Percentiles rank a stretch among this genome's conserved stretches.
Evolutionary conservation across 2,329 filamentous ascomycete species (phyloP).

Genomic region (Cercospora nicotianae): DNA sequence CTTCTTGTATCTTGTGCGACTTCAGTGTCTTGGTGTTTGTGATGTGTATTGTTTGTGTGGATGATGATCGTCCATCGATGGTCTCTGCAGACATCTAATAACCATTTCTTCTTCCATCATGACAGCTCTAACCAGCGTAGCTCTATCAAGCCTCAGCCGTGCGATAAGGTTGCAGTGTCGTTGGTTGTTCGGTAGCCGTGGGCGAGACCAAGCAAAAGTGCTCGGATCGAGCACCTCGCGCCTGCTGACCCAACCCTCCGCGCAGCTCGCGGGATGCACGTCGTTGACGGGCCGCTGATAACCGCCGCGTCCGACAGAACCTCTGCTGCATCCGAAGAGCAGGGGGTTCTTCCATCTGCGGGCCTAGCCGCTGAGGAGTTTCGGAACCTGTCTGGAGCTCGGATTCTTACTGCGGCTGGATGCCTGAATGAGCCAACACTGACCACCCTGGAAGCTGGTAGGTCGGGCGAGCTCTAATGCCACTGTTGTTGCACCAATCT

Average conservation of each 20-base stretch:
- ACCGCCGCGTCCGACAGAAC: constrained; percentile 8
- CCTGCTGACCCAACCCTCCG: not conserved
- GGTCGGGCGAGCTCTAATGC: not conserved
- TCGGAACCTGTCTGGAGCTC: constrained; percentile 9
- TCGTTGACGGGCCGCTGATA: constrained; percentile 14
- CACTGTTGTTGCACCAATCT: not conserved
- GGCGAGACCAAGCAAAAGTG: constrained; percentile 5
- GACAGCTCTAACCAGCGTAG: constrained; percentile 6
- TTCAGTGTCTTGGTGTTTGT: not conserved
- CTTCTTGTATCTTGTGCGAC: not conserved
- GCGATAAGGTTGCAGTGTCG: constrained; percentile 7
- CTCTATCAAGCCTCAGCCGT: constrained; percentile 10
- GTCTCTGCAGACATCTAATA: constrained; percentile 21
- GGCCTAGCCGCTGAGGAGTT: constrained; percentile 16
- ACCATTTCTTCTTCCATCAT: constrained; percentile 15
- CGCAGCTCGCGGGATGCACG: not conserved
- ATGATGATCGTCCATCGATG: constrained; percentile 4
- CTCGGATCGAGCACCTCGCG: constrained; percentile 15
- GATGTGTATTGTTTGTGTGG: constrained; percentile 4
- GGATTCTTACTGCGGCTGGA: constrained; percentile 6
- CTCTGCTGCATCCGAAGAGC: not conserved
- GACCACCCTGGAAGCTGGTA: constrained; percentile 5
- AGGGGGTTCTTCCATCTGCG: not conserved
- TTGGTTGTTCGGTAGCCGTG: constrained; percentile 8
- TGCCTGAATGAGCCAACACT: not conserved